Evolutionary conservation across 768 basidiomycete genomes (phyloP), one percentile per base, ranked within the genome.

Genomic region (Termitomyces sp.): DNA sequence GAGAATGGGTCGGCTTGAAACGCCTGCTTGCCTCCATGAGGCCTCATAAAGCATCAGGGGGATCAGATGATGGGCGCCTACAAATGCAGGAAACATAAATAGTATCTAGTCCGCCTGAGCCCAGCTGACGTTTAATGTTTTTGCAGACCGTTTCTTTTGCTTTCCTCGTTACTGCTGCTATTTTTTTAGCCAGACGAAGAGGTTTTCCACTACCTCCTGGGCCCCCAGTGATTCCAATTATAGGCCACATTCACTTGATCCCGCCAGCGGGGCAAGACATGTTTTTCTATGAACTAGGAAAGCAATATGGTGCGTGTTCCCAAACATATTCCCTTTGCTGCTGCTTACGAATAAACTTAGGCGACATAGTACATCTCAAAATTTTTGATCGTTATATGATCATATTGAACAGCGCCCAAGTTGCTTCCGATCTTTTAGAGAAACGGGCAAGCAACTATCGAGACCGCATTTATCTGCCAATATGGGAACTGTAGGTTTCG

Each of bases 241-340:
- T 76, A 18, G 76, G 76, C 2, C 73, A 77, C 54, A 60, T 72
- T 8, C 69, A 72, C 5, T 52, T 69, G 12, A 70, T 77, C 30
- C 76, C 75, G 9, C 34, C 64, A 6, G 58, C 61, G 6, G 63
- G 69, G 45, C 63, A 65, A 45, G 66, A 68, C 2, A 58, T 67
- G 2, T 63, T 66, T n/a, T 74, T 72, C 59, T 67, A 70, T 50
- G 51, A 69, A 42, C 69, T 71, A 65, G 64, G 71, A 0, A 70
- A 72, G 59, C 65, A 48, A 55, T 75, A 75, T 58, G 76, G 76
- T 72, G 20, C 15, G 64, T 36, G n/a, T 4, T 31, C 7, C 0
- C 27, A 30, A 16, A 9, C 18, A 8, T 15, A 4, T 3, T 13
- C 1, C 34, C 8, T 8, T 42, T 22, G n/a, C 45, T 12, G 39